These are phyloP conservation scores for Pseudomassariella vexata DNA, from an alignment of 2,329 filamentous ascomycete species.

Conservation along the genomic window DNA sequence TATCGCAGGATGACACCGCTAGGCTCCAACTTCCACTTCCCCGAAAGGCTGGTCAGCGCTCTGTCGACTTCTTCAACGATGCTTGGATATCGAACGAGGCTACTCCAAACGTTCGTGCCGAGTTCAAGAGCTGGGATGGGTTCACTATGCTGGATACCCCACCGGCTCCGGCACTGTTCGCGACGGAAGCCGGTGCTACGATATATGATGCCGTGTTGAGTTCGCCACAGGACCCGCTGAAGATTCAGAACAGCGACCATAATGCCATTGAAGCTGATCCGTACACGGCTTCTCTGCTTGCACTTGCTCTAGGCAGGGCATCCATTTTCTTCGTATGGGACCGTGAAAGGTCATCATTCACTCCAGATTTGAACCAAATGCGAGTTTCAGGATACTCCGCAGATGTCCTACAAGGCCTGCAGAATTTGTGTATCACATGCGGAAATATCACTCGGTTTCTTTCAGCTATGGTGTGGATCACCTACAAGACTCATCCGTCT, in stretches of 20 bases:
- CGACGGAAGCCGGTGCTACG: constrained; percentile 62
- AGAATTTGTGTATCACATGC: constrained; percentile 40
- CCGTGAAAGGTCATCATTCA: constrained; percentile 44
- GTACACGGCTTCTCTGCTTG: constrained; percentile 54
- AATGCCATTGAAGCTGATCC: constrained; percentile 39
- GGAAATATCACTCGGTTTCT: constrained; percentile 42
- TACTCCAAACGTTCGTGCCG: constrained; percentile 22
- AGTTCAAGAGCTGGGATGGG: constrained; percentile 63
- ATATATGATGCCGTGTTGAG: constrained; percentile 60
- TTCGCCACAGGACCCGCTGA: constrained; percentile 32
- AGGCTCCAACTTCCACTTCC: constrained; percentile 8
- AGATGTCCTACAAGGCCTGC: constrained; percentile 39
- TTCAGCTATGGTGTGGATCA: constrained; percentile 37
- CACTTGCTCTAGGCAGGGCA: constrained; percentile 63
- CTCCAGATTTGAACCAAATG: constrained; percentile 36
- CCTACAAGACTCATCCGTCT: constrained; percentile 37
- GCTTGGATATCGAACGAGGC: constrained; percentile 42
- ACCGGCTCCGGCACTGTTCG: constrained; percentile 41
- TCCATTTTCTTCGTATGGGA: constrained; percentile 67
- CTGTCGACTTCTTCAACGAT: constrained; percentile 27
- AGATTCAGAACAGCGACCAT: constrained; percentile 29
- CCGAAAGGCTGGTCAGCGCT: constrained; percentile 16
- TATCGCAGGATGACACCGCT: constrained; percentile 5
- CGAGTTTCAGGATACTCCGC: constrained; percentile 53
- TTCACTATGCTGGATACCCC: constrained; percentile 45